Evolutionary conservation across 306 rosid species (phyloP).

Genomic region (Morella rubra): DNA sequence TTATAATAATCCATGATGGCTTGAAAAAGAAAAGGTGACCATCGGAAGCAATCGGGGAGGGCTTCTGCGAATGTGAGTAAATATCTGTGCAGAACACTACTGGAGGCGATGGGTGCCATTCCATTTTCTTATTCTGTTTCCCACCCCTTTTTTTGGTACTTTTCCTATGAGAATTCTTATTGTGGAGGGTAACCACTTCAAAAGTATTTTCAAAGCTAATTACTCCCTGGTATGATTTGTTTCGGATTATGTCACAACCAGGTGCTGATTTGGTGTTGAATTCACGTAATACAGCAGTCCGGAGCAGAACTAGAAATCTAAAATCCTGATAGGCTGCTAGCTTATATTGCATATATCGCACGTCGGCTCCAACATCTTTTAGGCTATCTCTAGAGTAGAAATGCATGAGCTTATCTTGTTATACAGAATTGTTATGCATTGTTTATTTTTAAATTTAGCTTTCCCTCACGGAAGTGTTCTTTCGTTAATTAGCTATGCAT

Average conservation of each 20-base stretch:
- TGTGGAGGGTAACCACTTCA: not conserved
- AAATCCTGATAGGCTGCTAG: not conserved
- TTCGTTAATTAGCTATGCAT: slow-evolving; percentile 16
- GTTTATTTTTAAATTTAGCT: slow-evolving; percentile 14
- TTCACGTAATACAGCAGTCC: not conserved
- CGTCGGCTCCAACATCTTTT: slow-evolving; percentile 11
- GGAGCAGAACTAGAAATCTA: not conserved
- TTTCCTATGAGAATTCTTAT: not conserved
- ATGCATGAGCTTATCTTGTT: slow-evolving; percentile 21
- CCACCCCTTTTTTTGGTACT: not conserved
- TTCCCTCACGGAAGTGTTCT: slow-evolving; percentile 2
- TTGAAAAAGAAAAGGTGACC: not conserved
- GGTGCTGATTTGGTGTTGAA: not conserved
- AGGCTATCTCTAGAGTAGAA: slow-evolving; percentile 12
- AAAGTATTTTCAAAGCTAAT: not conserved
- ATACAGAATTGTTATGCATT: slow-evolving; percentile 6
- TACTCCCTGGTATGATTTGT: not conserved
- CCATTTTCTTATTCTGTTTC: not conserved
- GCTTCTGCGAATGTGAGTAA: not conserved
- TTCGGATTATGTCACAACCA: not conserved
- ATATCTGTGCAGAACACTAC: not conserved
- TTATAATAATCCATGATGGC: not conserved
- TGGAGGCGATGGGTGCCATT: not conserved
- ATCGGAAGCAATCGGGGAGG: slow-evolving; percentile 3
- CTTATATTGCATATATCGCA: not conserved